Evolutionary conservation across 768 basidiomycete genomes (phyloP), one percentile per base, ranked within the genome.

Genomic region (Lanmaoa pseudosensibilis): DNA sequence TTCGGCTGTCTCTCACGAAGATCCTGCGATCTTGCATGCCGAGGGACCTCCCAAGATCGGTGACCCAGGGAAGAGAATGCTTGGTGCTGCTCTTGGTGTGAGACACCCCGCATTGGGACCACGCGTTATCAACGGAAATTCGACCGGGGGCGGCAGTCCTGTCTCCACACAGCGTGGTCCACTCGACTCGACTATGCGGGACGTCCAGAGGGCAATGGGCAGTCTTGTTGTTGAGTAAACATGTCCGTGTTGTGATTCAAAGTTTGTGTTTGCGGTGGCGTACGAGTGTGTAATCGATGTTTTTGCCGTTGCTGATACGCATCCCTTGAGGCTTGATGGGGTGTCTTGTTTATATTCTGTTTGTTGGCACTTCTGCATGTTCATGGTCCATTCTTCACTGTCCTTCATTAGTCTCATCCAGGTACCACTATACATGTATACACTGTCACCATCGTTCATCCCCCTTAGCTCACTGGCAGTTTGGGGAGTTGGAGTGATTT

Each of bases 41-140:
- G 68, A 70, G 41, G 67, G 71, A n/a, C 86, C 85, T n/a, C 90
- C 90, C 21, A 82, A 87, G 66, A 92, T 94, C 63, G 92, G 92
- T 36, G 90, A 94, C 71, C 89, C 92, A 33, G 92, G 89, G 39
- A 91, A 90, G 76, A 80, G 92, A 66, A 94, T 94, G 91, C 79
- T 94, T 23, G 92, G 90, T 40, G 87, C 87, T 52, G 91, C 91
- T 33, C 77, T 94, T 54, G 92, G 92, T 44, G 81, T 93, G 57
- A 81, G 91, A 73, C 90, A 92, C 73, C 92, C 92, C 32, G 80
- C 80, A 38, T 75, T 92, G 56, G 82, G 80, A 21, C 84, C 86
- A 37, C 81, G 90, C 60, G 69, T 83, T 50, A 70, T 87, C 58
- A 70, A 62, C 67, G 75, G 72, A 54, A 69, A 72, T 50, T 75